phyloP scores from a whole-genome alignment of 257 asterid genomes.

The Gentiana straminea region DNA sequence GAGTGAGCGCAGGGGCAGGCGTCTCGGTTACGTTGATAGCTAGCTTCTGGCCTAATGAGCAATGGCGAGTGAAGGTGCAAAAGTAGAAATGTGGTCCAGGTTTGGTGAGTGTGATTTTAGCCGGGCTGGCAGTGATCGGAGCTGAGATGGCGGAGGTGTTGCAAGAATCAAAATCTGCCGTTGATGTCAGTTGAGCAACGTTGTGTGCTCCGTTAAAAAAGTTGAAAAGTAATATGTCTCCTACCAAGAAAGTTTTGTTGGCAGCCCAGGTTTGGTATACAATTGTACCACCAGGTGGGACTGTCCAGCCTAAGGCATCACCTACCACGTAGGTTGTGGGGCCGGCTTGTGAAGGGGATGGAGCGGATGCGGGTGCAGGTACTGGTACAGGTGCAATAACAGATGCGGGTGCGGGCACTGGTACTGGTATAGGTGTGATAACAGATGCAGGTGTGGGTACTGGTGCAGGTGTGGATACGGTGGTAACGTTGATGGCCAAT shows the following conservation, averaged over 20 bases:
- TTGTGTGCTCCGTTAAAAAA: slow-evolving; percentile 21
- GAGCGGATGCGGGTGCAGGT: slow-evolving; percentile 4
- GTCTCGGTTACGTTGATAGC: slow-evolving; percentile 12
- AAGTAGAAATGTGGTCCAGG: slow-evolving; percentile 35
- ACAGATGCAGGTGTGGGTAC: slow-evolving; percentile 13
- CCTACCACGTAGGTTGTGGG: slow-evolving; percentile 26
- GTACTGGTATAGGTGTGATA: no score
- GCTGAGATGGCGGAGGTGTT: slow-evolving; percentile 17
- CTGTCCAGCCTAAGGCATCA: slow-evolving; percentile 26
- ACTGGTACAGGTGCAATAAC: no score
- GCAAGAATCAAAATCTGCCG: slow-evolving; percentile 35
- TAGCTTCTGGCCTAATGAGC: slow-evolving; percentile 32
- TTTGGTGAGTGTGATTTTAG: slow-evolving; percentile 26
- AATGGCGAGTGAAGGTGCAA: slow-evolving; percentile 36
- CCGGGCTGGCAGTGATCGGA: slow-evolving; percentile 26
- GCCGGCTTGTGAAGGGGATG: slow-evolving; percentile 16
- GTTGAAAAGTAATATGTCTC: slow-evolving; percentile 22
- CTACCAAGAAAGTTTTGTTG: slow-evolving; percentile 24
- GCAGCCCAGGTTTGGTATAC: slow-evolving; percentile 32
- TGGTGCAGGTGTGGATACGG: slow-evolving; percentile 16
- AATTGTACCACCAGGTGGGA: slow-evolving; percentile 17
- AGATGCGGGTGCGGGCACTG: no score
- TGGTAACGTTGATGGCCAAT: slow-evolving; percentile 45
- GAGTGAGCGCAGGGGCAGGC: slow-evolving; percentile 11
- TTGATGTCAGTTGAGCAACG: slow-evolving; percentile 23